Percentiles rank a stretch among this genome's conserved stretches.
phyloP scores from a whole-genome alignment of 169 alveolate genomes.

The Plasmodium falciparum region DNA sequence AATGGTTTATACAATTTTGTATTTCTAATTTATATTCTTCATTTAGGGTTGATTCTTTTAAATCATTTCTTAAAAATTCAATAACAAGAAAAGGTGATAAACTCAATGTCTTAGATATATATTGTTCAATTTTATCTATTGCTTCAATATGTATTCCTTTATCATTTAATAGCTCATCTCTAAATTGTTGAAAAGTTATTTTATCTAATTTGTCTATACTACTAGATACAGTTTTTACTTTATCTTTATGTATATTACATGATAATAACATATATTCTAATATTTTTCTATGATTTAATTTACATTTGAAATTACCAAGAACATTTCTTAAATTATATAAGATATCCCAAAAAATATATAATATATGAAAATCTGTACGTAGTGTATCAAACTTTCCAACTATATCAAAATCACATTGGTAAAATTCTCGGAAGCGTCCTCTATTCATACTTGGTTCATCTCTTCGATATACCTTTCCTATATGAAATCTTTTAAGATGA shows the following conservation, averaged over 20 bases:
- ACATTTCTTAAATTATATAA: slow-evolving; percentile 84
- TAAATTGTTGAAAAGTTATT: slow-evolving; percentile 94
- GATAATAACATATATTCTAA: slow-evolving; percentile 93
- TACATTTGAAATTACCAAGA: slow-evolving; percentile 91
- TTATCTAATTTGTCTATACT: slow-evolving; percentile 97
- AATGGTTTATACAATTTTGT: slow-evolving; percentile 31
- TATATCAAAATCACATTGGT: slow-evolving; percentile 98
- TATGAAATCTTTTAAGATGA: slow-evolving; percentile 94
- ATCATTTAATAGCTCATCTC: slow-evolving; percentile 91
- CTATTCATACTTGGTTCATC: slow-evolving; percentile 97
- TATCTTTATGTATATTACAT: slow-evolving; percentile 91
- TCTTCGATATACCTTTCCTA: slow-evolving; percentile 97
- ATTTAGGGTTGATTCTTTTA: slow-evolving; percentile 60
- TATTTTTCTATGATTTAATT: slow-evolving; percentile 93
- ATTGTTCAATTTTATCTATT: slow-evolving; percentile 89
- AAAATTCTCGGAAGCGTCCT: slow-evolving; percentile 98
- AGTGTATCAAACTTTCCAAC: slow-evolving; percentile 93
- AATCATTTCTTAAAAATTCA: slow-evolving; percentile 81
- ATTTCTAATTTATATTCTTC: slow-evolving; percentile 76
- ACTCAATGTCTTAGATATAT: slow-evolving; percentile 88
- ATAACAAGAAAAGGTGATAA: slow-evolving; percentile 85
- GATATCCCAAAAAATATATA: slow-evolving; percentile 92
- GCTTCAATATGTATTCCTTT: slow-evolving; percentile 91
- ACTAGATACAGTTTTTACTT: slow-evolving; percentile 93
- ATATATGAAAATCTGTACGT: slow-evolving; percentile 96